phyloP scores from a whole-genome alignment of 352 stramenopile species.

The Pythium guiyangense region DNA sequence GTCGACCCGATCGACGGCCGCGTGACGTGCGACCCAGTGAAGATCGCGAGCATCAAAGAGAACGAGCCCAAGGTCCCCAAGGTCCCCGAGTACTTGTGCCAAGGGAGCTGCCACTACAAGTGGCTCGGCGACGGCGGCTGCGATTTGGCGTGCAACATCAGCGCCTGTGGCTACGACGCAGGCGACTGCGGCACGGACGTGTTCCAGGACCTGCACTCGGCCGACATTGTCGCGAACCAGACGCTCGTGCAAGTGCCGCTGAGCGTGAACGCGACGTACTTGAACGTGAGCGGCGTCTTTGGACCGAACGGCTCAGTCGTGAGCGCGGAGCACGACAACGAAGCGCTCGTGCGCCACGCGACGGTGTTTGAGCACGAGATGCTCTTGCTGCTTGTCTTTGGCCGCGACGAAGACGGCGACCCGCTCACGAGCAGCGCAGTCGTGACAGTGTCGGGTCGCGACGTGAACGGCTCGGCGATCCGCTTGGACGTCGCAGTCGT shows the following conservation, averaged over 20 bases:
- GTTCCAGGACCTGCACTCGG: slow-evolving; percentile 38
- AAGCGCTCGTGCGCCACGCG: slow-evolving; percentile 60
- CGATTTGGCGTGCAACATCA: slow-evolving; percentile 76
- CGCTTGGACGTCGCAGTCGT: slow-evolving; percentile 54
- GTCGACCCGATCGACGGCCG: slow-evolving; percentile 35
- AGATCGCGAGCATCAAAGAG: slow-evolving; percentile 60
- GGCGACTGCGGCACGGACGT: slow-evolving; percentile 62
- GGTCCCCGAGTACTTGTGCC: slow-evolving; percentile 57
- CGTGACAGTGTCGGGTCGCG: slow-evolving; percentile 38
- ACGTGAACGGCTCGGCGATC: slow-evolving; percentile 31
- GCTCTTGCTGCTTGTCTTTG: slow-evolving; percentile 77
- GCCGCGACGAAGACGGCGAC: slow-evolving; percentile 49
- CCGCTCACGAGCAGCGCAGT: slow-evolving; percentile 53
- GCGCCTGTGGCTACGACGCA: slow-evolving; percentile 78
- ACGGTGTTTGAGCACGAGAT: slow-evolving; percentile 72
- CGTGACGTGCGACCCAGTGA: slow-evolving; percentile 49
- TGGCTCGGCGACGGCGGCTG: slow-evolving; percentile 84
- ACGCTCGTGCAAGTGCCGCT: slow-evolving; percentile 67
- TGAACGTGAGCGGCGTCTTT: slow-evolving; percentile 66
- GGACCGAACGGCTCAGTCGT: slow-evolving; percentile 51
- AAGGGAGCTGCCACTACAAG: slow-evolving; percentile 61
- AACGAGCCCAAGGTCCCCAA: slow-evolving; percentile 36
- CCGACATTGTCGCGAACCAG: slow-evolving; percentile 40
- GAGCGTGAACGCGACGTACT: slow-evolving; percentile 51
- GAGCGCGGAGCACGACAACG: slow-evolving; percentile 61